Base-by-base conservation (phyloP, 2,329 filamentous ascomycete genomes). In the Niveomyces coronatus region DNA sequence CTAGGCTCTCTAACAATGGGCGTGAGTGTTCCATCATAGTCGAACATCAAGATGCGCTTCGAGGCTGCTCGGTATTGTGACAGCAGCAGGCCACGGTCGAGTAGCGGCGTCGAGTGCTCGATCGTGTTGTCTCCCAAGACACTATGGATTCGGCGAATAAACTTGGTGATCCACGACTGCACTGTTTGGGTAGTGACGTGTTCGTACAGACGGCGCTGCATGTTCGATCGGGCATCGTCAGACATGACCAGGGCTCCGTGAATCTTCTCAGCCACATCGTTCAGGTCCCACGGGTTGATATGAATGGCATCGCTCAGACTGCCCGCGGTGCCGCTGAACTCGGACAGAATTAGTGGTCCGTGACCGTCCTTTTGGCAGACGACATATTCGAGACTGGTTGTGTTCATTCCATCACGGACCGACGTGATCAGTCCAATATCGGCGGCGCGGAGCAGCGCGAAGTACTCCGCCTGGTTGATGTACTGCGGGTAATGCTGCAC, bases 321-420 rank as follows among this genome's bases (percentile, higher is more conserved):
- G 38, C 85, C 85, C 22, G 89, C 87, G 1, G 89, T 95, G 42
- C 89, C 89, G 45, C 88, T 95, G 60, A 96, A 96, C 58, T 96
- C 89, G 11, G 91, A 96, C 17, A 96, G 74, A 47, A 96, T 95
- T 32, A 96, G 67, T 2, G 88, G 89, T 1, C 88, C 85, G 49
- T 88, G 79, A 40, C 79, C 80, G 45, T 91, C 82, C 52, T 85
- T 83, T 61, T 96, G 89, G 58, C 86, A 94, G 41, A 94, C 74
- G 41, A 96, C 79, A 56, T 95, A 96, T 61, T 96, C 91, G 49
- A 96, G 68, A 56, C 86, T 93, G 15, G 88, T 94, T 1, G 89
- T 95, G 65, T 95, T 96, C 88, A 96, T 95, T 42, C 89, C 89
- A 57, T 96, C 91, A 43, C 89, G 79, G 16, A 96, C 88, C 49